These are phyloP conservation scores for Santalum album DNA, from an alignment of 164 flowering plant genomes.

Conservation along the genomic window DNA sequence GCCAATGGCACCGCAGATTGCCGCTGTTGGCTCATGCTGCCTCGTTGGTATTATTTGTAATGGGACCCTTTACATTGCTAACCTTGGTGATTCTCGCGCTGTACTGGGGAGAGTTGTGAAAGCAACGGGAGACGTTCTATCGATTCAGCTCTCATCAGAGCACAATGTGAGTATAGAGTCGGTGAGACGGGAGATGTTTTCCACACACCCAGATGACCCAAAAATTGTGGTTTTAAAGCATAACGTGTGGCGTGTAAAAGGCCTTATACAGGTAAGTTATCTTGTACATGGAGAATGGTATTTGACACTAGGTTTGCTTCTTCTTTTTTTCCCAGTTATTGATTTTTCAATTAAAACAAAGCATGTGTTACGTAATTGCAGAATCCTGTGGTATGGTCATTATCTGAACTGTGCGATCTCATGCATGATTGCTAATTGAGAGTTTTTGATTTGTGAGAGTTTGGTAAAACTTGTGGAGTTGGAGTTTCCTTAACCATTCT, in stretches of 20 bases:
- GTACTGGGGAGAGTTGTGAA: constrained; percentile 43
- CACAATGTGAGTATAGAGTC: constrained; percentile 57
- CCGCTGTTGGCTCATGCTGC: constrained; percentile 61
- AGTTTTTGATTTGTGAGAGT: not conserved
- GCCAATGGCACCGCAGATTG: constrained; percentile 51
- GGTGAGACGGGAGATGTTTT: constrained; percentile 62
- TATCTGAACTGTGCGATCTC: not conserved
- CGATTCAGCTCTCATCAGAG: constrained; percentile 56
- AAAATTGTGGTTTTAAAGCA: constrained; percentile 60
- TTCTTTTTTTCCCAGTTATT: too few relatives aligned
- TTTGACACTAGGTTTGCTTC: too few relatives aligned
- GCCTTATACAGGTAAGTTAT: constrained; percentile 62
- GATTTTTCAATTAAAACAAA: too few relatives aligned
- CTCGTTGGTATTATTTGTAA: constrained; percentile 40
- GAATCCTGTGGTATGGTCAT: too few relatives aligned
- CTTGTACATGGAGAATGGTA: too few relatives aligned
- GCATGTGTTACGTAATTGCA: too few relatives aligned
- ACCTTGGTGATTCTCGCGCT: constrained; percentile 56
- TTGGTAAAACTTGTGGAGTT: not conserved
- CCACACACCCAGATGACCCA: constrained; percentile 60
- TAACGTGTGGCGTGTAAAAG: constrained; percentile 77
- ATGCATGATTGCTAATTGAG: not conserved
- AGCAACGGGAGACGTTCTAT: constrained; percentile 62
- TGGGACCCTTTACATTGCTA: constrained; percentile 45
- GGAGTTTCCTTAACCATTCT: not conserved